These are phyloP conservation scores for Akebia trifoliata DNA, from an alignment of 164 flowering plant genomes.

Conservation along the genomic window DNA sequence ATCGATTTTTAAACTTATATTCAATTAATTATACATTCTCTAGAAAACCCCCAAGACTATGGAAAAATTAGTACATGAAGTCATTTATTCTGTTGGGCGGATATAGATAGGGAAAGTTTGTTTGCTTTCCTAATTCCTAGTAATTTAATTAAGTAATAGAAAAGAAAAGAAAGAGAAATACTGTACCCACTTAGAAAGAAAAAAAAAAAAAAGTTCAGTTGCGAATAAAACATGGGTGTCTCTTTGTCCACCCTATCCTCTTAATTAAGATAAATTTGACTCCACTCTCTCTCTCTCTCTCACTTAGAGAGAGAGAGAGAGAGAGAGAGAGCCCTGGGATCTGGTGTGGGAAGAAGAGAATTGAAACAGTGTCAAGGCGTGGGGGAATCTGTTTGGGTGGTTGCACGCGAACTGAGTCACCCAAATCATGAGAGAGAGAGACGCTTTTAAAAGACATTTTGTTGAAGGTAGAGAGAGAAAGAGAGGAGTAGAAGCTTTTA, in stretches of 20 bases:
- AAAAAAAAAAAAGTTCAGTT: background rate
- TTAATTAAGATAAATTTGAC: slow-evolving; percentile 11
- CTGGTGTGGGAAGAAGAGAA: slow-evolving; percentile 27
- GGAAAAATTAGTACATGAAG: background rate
- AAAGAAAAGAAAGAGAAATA: no score
- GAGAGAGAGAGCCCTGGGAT: slow-evolving; percentile 29
- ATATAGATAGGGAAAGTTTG: slow-evolving; percentile 17
- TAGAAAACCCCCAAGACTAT: background rate
- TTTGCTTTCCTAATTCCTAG: slow-evolving; percentile 17
- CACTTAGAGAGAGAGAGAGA: slow-evolving; percentile 7
- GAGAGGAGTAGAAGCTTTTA: slow-evolving; percentile 11
- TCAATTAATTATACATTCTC: background rate
- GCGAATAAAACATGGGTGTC: slow-evolving; percentile 11
- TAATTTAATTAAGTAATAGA: no score
- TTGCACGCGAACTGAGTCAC: slow-evolving; percentile 56
- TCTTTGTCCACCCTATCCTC: slow-evolving; percentile 16
- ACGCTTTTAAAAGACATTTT: slow-evolving; percentile 28
- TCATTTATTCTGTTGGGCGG: slow-evolving; percentile 3
- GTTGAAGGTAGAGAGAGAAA: slow-evolving; percentile 11
- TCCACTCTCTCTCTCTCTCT: background rate
- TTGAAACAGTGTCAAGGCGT: slow-evolving; percentile 30
- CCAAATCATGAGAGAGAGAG: slow-evolving; percentile 39
- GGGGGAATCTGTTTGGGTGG: slow-evolving; percentile 45
- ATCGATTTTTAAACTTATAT: no score
- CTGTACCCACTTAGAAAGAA: no score